phyloP scores from a whole-genome alignment of 2,329 filamentous ascomycete genomes.

The Claviceps capensis region DNA sequence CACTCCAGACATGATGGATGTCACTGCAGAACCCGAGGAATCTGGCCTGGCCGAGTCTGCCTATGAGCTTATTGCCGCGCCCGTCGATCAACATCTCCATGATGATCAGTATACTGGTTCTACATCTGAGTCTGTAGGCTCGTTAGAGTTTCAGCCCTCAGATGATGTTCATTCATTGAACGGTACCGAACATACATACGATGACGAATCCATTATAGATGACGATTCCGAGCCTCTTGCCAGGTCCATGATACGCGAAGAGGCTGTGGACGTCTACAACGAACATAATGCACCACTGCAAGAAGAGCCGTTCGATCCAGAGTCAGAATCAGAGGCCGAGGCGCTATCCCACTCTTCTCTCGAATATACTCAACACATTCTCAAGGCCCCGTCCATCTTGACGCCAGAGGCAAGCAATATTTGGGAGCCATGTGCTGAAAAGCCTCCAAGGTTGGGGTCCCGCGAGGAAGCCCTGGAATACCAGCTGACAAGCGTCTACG shows the following conservation, averaged over 20 bases:
- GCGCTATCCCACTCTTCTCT: slow-evolving; percentile 27
- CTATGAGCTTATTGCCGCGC: slow-evolving; percentile 39
- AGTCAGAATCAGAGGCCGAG: slow-evolving; percentile 22
- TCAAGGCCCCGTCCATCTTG: slow-evolving; percentile 29
- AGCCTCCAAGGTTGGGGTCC: background rate
- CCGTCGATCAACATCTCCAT: slow-evolving; percentile 39
- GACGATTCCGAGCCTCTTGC: slow-evolving; percentile 14
- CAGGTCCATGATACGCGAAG: slow-evolving; percentile 7
- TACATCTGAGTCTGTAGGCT: slow-evolving; percentile 34
- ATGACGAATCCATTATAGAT: slow-evolving; percentile 26
- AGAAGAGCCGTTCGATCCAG: slow-evolving; percentile 7
- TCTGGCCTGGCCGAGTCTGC: slow-evolving; percentile 41
- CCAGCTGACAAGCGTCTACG: background rate
- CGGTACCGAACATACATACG: slow-evolving; percentile 33
- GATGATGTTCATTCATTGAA: slow-evolving; percentile 39
- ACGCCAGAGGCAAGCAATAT: slow-evolving; percentile 21
- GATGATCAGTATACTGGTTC: slow-evolving; percentile 34
- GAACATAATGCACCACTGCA: background rate
- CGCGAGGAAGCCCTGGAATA: background rate
- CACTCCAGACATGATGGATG: slow-evolving; percentile 42
- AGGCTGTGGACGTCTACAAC: slow-evolving; percentile 3
- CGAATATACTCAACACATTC: slow-evolving; percentile 34
- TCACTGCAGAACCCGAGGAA: slow-evolving; percentile 29
- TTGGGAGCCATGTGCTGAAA: slow-evolving; percentile 10
- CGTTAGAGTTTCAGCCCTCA: slow-evolving; percentile 32